phyloP scores from a whole-genome alignment of 805 yeast species.

The Candida tammaniensis region DNA sequence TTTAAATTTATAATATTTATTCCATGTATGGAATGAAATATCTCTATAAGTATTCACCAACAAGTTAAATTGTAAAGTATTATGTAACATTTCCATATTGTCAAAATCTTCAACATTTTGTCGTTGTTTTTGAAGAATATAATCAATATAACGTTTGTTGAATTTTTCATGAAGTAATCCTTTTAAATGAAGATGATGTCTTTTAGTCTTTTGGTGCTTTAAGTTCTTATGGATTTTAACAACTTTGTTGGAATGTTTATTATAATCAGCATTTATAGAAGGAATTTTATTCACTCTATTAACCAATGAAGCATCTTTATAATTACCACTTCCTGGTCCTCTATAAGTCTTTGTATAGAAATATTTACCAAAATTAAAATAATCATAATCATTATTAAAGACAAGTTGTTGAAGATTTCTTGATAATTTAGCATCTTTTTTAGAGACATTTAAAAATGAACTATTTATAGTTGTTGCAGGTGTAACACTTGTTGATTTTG shows the following conservation, averaged over 20 bases:
- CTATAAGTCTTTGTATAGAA: slow-evolving; percentile 39
- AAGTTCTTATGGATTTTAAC: slow-evolving; percentile 20
- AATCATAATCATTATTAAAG: slow-evolving; percentile 34
- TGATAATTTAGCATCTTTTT: slow-evolving; percentile 21
- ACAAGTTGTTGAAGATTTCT: slow-evolving; percentile 35
- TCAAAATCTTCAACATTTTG: slow-evolving; percentile 31
- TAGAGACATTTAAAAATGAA: slow-evolving; percentile 10
- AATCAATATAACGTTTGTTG: slow-evolving; percentile 28
- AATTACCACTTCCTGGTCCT: slow-evolving; percentile 46
- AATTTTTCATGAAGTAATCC: slow-evolving; percentile 37
- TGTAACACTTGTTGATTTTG: background rate
- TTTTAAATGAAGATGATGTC: slow-evolving; percentile 27
- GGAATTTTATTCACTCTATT: slow-evolving; percentile 38
- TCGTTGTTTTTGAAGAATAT: slow-evolving; percentile 27
- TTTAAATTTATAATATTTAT: slow-evolving; percentile 37
- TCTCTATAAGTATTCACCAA: slow-evolving; percentile 38
- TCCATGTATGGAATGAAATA: slow-evolving; percentile 39
- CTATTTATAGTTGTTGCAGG: slow-evolving; percentile 3
- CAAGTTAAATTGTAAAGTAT: slow-evolving; percentile 38
- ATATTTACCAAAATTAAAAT: slow-evolving; percentile 33
- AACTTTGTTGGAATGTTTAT: slow-evolving; percentile 3
- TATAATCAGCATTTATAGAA: background rate
- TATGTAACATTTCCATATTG: slow-evolving; percentile 44
- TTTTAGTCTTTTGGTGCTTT: slow-evolving; percentile 11
- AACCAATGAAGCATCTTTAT: slow-evolving; percentile 42